Conservation (phyloP, 2,329 filamentous ascomycete species). For the Pyricularia sp. region DNA sequence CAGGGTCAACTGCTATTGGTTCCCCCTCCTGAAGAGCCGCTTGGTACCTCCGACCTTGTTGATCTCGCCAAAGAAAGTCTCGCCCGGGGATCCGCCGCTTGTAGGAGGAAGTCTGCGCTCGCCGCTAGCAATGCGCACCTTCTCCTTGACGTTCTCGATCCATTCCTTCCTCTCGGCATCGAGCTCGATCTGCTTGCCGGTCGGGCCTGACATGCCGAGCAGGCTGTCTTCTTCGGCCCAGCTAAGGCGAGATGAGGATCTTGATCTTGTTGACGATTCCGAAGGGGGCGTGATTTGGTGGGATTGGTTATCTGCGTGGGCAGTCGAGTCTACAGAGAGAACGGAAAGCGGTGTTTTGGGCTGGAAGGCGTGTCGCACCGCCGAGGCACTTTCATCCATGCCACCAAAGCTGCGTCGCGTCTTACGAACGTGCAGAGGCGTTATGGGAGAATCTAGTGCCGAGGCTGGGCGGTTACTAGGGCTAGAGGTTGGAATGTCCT, state of each 20-base stretch:
- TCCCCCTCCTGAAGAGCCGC: constrained; percentile 48
- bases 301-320: constrained; percentile 16
- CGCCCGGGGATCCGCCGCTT: constrained; percentile 11
- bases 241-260: constrained; percentile 42
- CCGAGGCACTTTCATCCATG: constrained; percentile 14
- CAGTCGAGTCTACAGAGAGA: background rate
- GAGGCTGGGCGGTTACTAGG: constrained; percentile 25
- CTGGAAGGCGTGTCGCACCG: constrained; percentile 12
- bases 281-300: constrained; percentile 29
- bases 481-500: constrained; percentile 29
- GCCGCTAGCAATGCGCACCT: constrained; percentile 62
- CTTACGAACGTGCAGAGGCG: constrained; percentile 46
- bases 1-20: background rate
- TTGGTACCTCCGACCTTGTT: constrained; percentile 66
- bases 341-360: background rate
- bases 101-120: constrained; percentile 29
- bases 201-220: constrained; percentile 63
- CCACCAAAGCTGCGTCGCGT: constrained; percentile 36
- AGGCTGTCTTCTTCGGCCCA: constrained; percentile 52
- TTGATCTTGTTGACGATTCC: constrained; percentile 33
- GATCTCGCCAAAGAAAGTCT: constrained; percentile 54
- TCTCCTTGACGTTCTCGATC: constrained; percentile 77
- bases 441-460: constrained; percentile 26
- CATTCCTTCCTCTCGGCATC: constrained; percentile 67
- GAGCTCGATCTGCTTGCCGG: constrained; percentile 53